Evolutionary conservation across 2,329 filamentous ascomycete genomes (phyloP).

Genomic region (Botrytis fabae): DNA sequence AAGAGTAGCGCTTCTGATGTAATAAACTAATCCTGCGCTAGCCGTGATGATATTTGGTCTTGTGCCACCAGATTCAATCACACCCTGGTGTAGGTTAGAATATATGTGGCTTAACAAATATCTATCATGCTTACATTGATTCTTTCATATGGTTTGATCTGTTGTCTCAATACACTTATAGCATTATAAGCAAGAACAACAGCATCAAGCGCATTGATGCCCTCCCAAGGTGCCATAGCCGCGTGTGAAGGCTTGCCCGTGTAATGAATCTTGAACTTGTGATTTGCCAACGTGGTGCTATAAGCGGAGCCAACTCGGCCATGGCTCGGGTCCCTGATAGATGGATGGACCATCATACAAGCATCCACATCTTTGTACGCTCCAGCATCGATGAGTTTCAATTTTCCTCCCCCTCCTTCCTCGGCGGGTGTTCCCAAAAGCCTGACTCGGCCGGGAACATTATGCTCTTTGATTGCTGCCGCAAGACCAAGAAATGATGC

Average conservation of each 20-base stretch:
- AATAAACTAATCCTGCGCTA: constrained; percentile 28
- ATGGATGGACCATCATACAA: constrained; percentile 45
- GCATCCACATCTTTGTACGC: constrained; percentile 45
- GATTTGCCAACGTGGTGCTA: constrained; percentile 25
- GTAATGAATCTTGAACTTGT: constrained; percentile 33
- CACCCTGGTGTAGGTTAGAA: constrained; percentile 10
- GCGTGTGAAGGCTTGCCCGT: constrained; percentile 43
- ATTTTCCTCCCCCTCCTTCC: constrained; percentile 43
- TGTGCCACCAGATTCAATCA: constrained; percentile 39
- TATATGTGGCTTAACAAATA: background rate
- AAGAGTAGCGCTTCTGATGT: constrained; percentile 29
- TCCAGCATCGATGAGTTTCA: constrained; percentile 47
- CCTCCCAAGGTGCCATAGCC: constrained; percentile 44
- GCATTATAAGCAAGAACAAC: constrained; percentile 42
- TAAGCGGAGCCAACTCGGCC: constrained; percentile 17
- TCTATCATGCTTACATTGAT: constrained; percentile 46
- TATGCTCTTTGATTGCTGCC: constrained; percentile 29
- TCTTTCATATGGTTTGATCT: constrained; percentile 34
- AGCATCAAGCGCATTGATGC: constrained; percentile 46
- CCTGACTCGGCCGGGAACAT: constrained; percentile 36
- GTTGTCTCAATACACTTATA: constrained; percentile 40
- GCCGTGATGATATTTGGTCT: constrained; percentile 45
- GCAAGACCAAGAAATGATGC: constrained; percentile 44
- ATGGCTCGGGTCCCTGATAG: constrained; percentile 2
- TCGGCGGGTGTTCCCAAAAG: constrained; percentile 39